These are phyloP conservation scores for Boletellus ananiceps DNA, from an alignment of 768 basidiomycete species.

Conservation along the genomic window DNA sequence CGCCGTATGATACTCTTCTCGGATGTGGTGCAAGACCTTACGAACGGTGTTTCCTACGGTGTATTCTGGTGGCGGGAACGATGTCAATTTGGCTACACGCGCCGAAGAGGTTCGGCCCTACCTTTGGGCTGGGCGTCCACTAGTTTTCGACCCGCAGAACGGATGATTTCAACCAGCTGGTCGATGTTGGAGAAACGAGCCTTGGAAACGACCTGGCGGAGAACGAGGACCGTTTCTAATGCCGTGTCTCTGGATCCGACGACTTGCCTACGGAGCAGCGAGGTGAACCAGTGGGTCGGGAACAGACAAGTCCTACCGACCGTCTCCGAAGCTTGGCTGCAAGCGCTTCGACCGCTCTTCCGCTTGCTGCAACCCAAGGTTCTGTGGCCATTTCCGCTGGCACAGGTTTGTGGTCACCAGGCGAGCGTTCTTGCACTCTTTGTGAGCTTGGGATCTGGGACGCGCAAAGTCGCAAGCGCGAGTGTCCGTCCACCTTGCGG, in stretches of 20 bases:
- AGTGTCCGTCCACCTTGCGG: background rate
- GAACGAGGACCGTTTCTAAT: slow-evolving; percentile 80
- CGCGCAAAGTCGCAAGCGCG: background rate
- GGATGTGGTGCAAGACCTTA: slow-evolving; percentile 87
- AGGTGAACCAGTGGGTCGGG: slow-evolving; percentile 34
- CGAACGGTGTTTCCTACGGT: slow-evolving; percentile 93
- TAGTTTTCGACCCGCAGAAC: slow-evolving; percentile 71
- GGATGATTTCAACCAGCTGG: slow-evolving; percentile 76
- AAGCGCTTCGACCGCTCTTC: slow-evolving; percentile 62
- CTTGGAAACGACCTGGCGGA: slow-evolving; percentile 85
- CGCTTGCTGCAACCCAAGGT: slow-evolving; percentile 35
- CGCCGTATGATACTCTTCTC: slow-evolving; percentile 91
- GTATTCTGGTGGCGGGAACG: slow-evolving; percentile 56
- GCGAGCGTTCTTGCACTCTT: no score
- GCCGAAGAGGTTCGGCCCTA: slow-evolving; percentile 28
- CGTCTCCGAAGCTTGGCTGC: slow-evolving; percentile 67
- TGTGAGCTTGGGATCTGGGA: background rate
- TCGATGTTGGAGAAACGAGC: slow-evolving; percentile 85
- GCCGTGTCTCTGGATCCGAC: slow-evolving; percentile 89
- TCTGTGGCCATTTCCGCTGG: slow-evolving; percentile 41
- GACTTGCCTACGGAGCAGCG: slow-evolving; percentile 58
- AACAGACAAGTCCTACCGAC: slow-evolving; percentile 39
- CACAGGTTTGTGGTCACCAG: background rate
- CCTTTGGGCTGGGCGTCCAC: slow-evolving; percentile 96
- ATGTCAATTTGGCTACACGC: slow-evolving; percentile 3